Evolutionary conservation across 75 land plant species (phyloP), one percentile per base, ranked within the genome.

Genomic region (Larix kaempferi): DNA sequence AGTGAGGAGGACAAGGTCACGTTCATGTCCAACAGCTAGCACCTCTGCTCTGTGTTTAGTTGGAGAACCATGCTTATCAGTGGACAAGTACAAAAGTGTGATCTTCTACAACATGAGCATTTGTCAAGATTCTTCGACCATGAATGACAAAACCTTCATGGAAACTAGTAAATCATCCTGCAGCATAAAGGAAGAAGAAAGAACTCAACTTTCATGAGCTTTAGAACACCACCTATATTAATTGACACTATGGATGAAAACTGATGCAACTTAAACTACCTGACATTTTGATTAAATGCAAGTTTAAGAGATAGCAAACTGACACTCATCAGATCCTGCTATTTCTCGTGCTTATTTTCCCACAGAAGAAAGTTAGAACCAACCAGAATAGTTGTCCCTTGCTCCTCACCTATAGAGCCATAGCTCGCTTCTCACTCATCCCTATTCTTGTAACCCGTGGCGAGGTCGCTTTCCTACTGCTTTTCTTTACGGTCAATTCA

Each of bases 61-160:
- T 44, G 98, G 95, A 27, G 97, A 91, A 26, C 99, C 99, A 82
- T 92, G 98, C 85, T 96, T 96, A 77, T n/a, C n/a, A n/a, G n/a
- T 95, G 90, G 12, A 94, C 95, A 66, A 90, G 86, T 35, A 96
- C 95, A 88, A 87, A 92, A 2, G 97, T 94, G 37, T 94, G 90
- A 84, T 95, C 98, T 56, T 94, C 98, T 33, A 95, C 94, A 10
- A 94, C 97, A 88, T 95, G 98, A 12, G 98, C 98, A 89, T 95
- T 95, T 6, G 98, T 95, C 41, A 95, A 63, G 59, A 95, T 91
- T 77, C 91, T 84, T 57, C 80, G 83, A 25, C 94, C 94, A 56
- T 80, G 63, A 57, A 95, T 85, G 22, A 90, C 91, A 83, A 95
- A 95, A 37, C 98, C 98, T 95, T 85, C 74, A 86, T 12, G 37